phyloP scores from a whole-genome alignment of 2,329 filamentous ascomycete species.

The Ceratocystiopsis sp. region DNA sequence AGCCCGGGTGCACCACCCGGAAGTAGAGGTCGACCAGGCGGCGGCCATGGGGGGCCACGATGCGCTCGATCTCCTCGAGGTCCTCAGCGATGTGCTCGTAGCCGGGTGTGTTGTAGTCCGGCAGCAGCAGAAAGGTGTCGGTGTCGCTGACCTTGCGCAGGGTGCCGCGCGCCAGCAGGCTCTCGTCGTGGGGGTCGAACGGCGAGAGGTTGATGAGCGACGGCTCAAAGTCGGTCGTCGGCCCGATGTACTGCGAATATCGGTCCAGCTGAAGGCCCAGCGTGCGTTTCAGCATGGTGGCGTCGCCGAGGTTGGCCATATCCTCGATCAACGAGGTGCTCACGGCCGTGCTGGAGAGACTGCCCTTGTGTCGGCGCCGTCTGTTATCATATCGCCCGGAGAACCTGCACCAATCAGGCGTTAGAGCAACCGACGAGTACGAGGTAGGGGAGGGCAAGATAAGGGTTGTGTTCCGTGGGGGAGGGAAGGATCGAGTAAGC shows the following conservation, averaged over 20 bases:
- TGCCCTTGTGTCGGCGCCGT: slow-evolving; percentile 35
- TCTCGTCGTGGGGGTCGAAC: slow-evolving; percentile 70
- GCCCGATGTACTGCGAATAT: slow-evolving; percentile 69
- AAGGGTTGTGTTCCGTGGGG: too few species aligned
- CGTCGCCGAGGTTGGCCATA: slow-evolving; percentile 52
- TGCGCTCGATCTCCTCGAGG: slow-evolving; percentile 49
- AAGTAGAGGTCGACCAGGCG: slow-evolving; percentile 61
- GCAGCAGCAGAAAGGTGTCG: slow-evolving; percentile 67
- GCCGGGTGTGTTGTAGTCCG: slow-evolving; percentile 55
- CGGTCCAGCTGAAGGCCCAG: slow-evolving; percentile 62
- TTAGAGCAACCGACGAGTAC: slow-evolving; percentile 20
- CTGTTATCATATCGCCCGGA: slow-evolving; percentile 38
- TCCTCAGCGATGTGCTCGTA: slow-evolving; percentile 54
- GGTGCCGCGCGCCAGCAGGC: slow-evolving; percentile 48
- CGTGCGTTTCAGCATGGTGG: slow-evolving; percentile 48
- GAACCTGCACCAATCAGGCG: slow-evolving; percentile 36
- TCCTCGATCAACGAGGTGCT: slow-evolving; percentile 50
- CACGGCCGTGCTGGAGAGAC: slow-evolving; percentile 42
- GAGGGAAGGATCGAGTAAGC: too few species aligned
- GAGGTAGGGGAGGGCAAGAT: not conserved
- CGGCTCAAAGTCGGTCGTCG: slow-evolving; percentile 69
- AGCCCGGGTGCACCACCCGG: slow-evolving; percentile 60
- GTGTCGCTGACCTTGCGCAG: slow-evolving; percentile 60
- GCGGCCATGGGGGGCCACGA: slow-evolving; percentile 45
- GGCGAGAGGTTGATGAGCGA: slow-evolving; percentile 66